These are phyloP conservation scores for Vicia faba DNA, from an alignment of 306 rosid species.

Conservation along the genomic window DNA sequence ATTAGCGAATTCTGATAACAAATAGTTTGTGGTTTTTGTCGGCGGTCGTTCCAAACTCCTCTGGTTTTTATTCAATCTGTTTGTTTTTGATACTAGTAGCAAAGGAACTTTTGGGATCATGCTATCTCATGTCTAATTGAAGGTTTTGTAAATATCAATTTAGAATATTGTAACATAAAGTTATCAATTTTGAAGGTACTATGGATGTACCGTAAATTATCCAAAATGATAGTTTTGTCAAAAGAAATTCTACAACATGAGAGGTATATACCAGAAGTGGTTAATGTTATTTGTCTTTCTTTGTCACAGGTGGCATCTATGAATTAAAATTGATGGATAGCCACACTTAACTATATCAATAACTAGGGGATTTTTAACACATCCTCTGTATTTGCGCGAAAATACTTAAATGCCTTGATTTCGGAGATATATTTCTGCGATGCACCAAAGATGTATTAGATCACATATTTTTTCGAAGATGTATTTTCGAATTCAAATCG, in stretches of 20 bases:
- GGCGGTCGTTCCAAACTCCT: neutral
- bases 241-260: neutral
- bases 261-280: no score
- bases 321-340: no score
- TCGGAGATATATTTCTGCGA: no score
- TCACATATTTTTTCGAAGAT: no score
- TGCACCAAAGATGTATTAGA: no score
- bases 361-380: no score
- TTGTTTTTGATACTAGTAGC: neutral
- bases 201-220: neutral
- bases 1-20: conserved; percentile 40
- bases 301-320: no score
- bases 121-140: neutral
- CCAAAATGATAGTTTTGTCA: conserved; percentile 6
- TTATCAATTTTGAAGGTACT: neutral
- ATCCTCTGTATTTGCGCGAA: no score
- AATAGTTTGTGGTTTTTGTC: neutral
- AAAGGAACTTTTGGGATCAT: neutral
- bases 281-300: no score
- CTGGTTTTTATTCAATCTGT: neutral
- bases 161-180: neutral
- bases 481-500: no score
- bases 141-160: neutral
- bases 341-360: no score
- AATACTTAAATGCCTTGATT: no score